Evolutionary conservation across 2,329 filamentous ascomycete genomes (phyloP).

Genomic region (Fusarium napiforme): DNA sequence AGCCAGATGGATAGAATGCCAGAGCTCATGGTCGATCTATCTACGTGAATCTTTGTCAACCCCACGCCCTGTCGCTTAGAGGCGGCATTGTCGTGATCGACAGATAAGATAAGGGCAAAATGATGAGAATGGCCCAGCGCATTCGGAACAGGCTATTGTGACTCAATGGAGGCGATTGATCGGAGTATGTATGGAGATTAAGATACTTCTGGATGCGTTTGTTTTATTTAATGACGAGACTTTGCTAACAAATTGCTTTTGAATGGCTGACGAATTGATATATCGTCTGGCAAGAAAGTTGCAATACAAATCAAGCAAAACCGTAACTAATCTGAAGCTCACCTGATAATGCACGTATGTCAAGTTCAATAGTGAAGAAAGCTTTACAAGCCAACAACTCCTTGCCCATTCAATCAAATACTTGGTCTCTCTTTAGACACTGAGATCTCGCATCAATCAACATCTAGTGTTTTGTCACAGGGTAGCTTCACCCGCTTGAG

Average conservation of each 20-base stretch:
- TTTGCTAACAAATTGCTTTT: background rate
- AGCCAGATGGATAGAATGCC: accelerated
- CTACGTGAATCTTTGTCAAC: background rate
- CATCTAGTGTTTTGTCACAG: background rate
- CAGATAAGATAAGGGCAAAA: background rate
- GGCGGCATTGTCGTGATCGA: background rate
- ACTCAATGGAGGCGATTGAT: background rate
- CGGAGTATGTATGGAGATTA: accelerated
- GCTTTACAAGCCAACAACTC: accelerated
- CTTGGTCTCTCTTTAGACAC: background rate
- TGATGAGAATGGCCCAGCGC: background rate
- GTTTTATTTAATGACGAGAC: background rate
- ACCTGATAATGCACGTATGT: background rate
- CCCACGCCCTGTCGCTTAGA: background rate
- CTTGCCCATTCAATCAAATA: background rate
- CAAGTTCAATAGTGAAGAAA: background rate
- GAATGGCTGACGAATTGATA: accelerated
- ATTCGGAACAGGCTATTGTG: background rate
- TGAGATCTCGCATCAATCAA: too few relatives aligned
- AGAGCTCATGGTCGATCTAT: background rate
- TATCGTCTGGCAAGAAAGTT: too few relatives aligned
- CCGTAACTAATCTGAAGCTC: background rate
- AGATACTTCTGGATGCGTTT: accelerated
- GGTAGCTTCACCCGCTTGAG: background rate
- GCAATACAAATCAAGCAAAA: too few relatives aligned